Evolutionary conservation across 495 filamentous ascomycete species (phyloP).

Genomic region (Daldinia decipiens): DNA sequence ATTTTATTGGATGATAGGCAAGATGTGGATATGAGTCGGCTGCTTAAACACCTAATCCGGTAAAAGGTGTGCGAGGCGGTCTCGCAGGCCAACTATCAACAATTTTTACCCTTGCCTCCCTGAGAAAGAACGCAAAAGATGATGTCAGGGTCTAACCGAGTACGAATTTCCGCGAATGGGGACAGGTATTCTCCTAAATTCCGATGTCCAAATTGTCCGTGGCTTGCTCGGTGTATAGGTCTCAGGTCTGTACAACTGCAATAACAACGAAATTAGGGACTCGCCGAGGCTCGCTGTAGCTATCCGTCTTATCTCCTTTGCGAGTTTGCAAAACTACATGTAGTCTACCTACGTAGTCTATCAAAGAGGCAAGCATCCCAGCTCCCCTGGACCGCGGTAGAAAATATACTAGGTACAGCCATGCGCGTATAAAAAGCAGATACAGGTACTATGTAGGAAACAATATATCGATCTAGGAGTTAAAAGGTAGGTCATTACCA

Average conservation of each 20-base stretch:
- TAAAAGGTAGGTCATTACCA: slow-evolving; percentile 14
- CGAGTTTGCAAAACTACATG: neutral
- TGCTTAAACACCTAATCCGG: neutral
- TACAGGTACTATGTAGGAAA: neutral
- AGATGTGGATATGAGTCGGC: neutral
- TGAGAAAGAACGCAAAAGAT: slow-evolving; percentile 10
- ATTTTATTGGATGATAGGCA: neutral
- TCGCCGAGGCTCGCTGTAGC: neutral
- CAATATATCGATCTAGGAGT: slow-evolving; percentile 8
- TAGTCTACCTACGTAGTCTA: too few relatives aligned
- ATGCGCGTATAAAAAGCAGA: slow-evolving; percentile 3
- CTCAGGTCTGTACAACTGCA: neutral
- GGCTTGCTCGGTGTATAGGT: slow-evolving; percentile 14
- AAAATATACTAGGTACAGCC: neutral
- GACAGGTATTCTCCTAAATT: slow-evolving; percentile 35
- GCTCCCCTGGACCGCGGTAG: neutral
- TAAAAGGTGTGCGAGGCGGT: neutral
- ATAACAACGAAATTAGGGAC: slow-evolving; percentile 11
- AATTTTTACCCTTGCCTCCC: neutral
- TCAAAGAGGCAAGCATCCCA: neutral
- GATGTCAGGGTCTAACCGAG: slow-evolving; percentile 25
- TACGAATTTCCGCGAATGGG: slow-evolving; percentile 13
- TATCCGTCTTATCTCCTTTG: neutral
- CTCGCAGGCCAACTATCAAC: neutral
- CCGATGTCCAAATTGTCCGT: slow-evolving; percentile 28